These are phyloP conservation scores for Monosporascus sp. DNA, from an alignment of 2,329 filamentous ascomycete genomes.

Conservation along the genomic window DNA sequence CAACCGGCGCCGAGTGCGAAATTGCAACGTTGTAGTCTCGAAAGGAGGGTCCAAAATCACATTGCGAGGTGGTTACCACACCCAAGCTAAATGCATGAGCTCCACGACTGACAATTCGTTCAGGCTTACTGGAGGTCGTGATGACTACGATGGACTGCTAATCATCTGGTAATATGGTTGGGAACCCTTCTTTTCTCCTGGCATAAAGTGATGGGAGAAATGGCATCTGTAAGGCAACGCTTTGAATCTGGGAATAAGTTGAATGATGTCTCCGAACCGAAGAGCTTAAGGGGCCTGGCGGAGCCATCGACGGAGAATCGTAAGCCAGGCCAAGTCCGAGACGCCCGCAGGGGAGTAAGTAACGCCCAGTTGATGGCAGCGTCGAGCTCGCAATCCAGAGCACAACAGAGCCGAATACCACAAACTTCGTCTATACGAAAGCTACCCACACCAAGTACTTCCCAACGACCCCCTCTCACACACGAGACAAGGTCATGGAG, in stretches of 20 bases:
- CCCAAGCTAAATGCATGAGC: slow-evolving; percentile 4
- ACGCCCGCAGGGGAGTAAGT: slow-evolving; percentile 21
- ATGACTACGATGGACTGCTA: slow-evolving; percentile 15
- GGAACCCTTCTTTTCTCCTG: slow-evolving; percentile 9
- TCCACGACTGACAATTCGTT: slow-evolving; percentile 10
- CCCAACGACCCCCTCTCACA: slow-evolving; percentile 31
- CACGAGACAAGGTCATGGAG: slow-evolving; percentile 40
- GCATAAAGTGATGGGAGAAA: slow-evolving; percentile 19
- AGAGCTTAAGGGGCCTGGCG: slow-evolving; percentile 21
- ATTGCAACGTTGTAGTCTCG: background rate
- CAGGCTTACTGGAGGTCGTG: slow-evolving; percentile 5
- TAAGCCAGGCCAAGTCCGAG: slow-evolving; percentile 16
- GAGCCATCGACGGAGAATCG: slow-evolving; percentile 22
- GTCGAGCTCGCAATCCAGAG: slow-evolving; percentile 18
- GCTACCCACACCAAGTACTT: slow-evolving; percentile 5
- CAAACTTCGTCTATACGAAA: slow-evolving; percentile 27
- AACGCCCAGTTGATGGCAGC: slow-evolving; percentile 9
- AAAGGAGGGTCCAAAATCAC: background rate
- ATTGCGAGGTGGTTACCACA: background rate
- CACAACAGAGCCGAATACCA: slow-evolving; percentile 31
- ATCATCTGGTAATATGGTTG: slow-evolving; percentile 18
- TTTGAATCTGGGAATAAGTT: slow-evolving; percentile 19
- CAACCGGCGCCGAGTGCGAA: background rate
- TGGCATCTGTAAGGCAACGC: slow-evolving; percentile 27
- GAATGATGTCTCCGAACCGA: slow-evolving; percentile 20